A percentile compares a stretch with the other conserved stretches of the same genome.
phyloP scores from a whole-genome alignment of 768 basidiomycete genomes.

The Suillus clintonianus region DNA sequence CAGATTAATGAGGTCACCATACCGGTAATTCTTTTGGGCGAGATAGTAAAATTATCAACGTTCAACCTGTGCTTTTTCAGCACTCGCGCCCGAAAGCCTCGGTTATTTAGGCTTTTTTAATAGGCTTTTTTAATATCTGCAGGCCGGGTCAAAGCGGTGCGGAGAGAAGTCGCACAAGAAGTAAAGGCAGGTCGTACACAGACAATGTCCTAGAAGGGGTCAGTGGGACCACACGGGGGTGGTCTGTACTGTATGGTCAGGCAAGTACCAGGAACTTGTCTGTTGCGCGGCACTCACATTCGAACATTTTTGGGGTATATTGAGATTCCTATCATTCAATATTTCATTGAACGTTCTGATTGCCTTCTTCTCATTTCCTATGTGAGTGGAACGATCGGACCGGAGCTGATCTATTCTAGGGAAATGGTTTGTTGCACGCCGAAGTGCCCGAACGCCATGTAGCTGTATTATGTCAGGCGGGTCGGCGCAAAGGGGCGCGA shows the following conservation, averaged over 20 bases:
- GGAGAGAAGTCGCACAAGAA: neutral
- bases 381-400: no score
- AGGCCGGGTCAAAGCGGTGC: neutral
- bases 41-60: neutral
- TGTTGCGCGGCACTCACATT: neutral
- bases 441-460: no score
- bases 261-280: neutral
- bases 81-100: neutral
- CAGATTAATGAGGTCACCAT: neutral
- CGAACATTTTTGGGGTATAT: no score
- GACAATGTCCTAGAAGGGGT: neutral
- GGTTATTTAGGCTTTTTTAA: no score
- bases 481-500: no score
- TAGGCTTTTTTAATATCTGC: neutral
- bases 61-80: neutral
- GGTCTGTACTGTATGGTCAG: neutral
- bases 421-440: no score
- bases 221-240: neutral
- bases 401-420: neutral
- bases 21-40: neutral
- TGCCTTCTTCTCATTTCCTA: neutral
- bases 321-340: neutral
- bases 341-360: neutral
- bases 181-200: neutral
- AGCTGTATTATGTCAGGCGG: no score